Base-by-base conservation (phyloP, 2,329 filamentous ascomycete genomes). In the Aspergillus eucalypticola region DNA sequence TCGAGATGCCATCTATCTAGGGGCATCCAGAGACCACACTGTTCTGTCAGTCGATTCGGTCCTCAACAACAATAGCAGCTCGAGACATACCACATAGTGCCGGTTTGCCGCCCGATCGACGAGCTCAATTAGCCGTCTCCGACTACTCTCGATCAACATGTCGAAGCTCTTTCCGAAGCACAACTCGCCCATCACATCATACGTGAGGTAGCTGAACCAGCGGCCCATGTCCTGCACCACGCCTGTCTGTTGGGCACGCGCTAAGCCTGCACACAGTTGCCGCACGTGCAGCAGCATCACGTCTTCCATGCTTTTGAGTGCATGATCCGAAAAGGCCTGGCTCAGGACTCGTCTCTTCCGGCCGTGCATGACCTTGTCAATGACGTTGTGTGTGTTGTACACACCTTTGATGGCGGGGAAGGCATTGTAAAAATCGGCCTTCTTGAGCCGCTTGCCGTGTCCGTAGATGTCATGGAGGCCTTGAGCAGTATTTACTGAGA, bases 401-500 rank as follows among this genome's bases (percentile, higher is more conserved):
- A 86, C 84, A 25, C 79, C 78, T 63, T 79, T 78, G 15, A 88
- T 88, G 59, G 89, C 87, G 1, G 87, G 86, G 71, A 90, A 91
- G 42, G 87, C 87, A 65, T 89, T 84, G 78, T 91, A 91, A 77
- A 91, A 91, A 66, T 87, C 83, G 42, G 88, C 83, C 77, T 91
- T 91, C 56, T 75, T 69, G n/a, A 78, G 62, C 1, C 69, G 66
- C 59, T 77, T 78, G 5, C 75, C 74, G 46, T 77, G 74, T 1
- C 76, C 75, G 57, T 78, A 78, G 55, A 78, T 78, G 49, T 78
- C 76, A 59, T 74, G 71, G 5, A 75, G 63, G 4, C 89, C 88
- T 7, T 83, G 83, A 62, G 84, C 84, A 57, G 86, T 88, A 81
- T 95, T 94, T 78, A 96, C 86, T 1, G 88, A 91, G 44, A 96